Percentiles rank a stretch among this genome's conserved stretches.
Evolutionary conservation across 2,329 filamentous ascomycete genomes (phyloP).

Genomic region (Penicillium sp.): DNA sequence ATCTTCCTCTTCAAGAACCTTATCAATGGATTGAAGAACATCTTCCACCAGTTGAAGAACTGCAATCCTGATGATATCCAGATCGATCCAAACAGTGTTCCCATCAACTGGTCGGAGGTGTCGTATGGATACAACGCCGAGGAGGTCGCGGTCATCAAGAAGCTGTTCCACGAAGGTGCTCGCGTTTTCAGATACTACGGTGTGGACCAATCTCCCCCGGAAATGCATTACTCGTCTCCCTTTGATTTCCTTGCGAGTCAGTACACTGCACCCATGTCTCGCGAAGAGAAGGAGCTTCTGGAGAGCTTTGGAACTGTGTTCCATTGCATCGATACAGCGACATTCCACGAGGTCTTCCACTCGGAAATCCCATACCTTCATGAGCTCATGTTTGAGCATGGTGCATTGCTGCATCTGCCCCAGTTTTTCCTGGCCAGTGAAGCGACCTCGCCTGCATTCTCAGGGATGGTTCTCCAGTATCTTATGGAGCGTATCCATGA

Average conservation of each 20-base stretch:
- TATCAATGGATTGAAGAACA: slow-evolving; percentile 91
- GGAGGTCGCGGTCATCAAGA: slow-evolving; percentile 92
- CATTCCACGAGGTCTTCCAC: slow-evolving; percentile 97
- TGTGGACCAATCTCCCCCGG: slow-evolving; percentile 69
- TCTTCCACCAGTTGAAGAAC: slow-evolving; percentile 87
- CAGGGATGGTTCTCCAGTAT: slow-evolving; percentile 95
- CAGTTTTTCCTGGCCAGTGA: slow-evolving; percentile 99
- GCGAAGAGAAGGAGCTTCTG: slow-evolving; percentile 94
- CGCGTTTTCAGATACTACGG: slow-evolving; percentile 97
- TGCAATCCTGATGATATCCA: slow-evolving; percentile 68
- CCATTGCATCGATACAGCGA: slow-evolving; percentile 95
- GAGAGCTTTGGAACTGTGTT: slow-evolving; percentile 98
- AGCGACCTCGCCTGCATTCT: slow-evolving; percentile 94
- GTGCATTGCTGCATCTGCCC: slow-evolving; percentile 85
- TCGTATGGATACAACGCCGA: slow-evolving; percentile 96
- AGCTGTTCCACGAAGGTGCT: slow-evolving; percentile 92
- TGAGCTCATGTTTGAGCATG: slow-evolving; percentile 96
- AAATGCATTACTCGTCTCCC: slow-evolving; percentile 70
- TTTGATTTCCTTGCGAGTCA: slow-evolving; percentile 92
- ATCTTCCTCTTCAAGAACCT: slow-evolving; percentile 97
- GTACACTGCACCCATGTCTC: slow-evolving; percentile 87
- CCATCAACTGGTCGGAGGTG: slow-evolving; percentile 88
- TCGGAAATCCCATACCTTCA: slow-evolving; percentile 95
- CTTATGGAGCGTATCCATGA: slow-evolving; percentile 95
- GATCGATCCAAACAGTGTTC: slow-evolving; percentile 72